Percentiles rank a stretch among this genome's conserved stretches.
These are phyloP conservation scores for Lasiosphaeria ovina DNA, from an alignment of 495 filamentous ascomycete genomes.

Conservation along the genomic window DNA sequence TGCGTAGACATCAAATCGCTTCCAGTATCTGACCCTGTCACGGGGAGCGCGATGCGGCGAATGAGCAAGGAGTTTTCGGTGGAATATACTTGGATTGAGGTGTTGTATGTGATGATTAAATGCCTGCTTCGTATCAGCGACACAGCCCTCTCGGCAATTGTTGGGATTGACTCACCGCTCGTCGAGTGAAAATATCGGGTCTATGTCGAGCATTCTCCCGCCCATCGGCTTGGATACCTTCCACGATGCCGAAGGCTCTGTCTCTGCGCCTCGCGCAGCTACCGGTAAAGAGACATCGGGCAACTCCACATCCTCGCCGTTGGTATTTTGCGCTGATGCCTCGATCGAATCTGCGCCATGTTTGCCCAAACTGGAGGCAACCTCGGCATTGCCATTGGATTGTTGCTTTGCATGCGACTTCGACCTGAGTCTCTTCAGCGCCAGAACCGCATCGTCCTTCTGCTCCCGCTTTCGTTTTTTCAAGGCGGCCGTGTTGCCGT, in stretches of 20 bases:
- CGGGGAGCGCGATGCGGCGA: slow-evolving; percentile 53
- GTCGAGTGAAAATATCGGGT: slow-evolving; percentile 75
- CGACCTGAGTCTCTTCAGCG: slow-evolving; percentile 31
- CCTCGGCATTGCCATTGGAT: slow-evolving; percentile 7
- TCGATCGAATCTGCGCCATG: not conserved
- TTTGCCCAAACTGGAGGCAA: not conserved
- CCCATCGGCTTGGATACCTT: slow-evolving; percentile 60
- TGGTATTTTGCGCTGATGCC: slow-evolving; percentile 1
- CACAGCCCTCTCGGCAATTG: not conserved
- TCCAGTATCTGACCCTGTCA: slow-evolving; percentile 24
- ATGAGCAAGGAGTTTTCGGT: slow-evolving; percentile 74
- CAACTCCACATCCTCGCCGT: slow-evolving; percentile 15
- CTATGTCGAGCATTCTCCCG: slow-evolving; percentile 67
- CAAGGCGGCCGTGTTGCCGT: slow-evolving; percentile 31
- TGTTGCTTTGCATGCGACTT: slow-evolving; percentile 21
- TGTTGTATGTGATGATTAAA: slow-evolving; percentile 61
- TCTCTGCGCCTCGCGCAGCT: not conserved
- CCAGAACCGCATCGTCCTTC: slow-evolving; percentile 27
- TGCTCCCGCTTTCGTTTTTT: slow-evolving; percentile 37
- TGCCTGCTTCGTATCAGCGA: slow-evolving; percentile 54
- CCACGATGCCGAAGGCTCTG: slow-evolving; percentile 43
- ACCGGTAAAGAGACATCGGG: slow-evolving; percentile 6
- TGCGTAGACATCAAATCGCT: slow-evolving; percentile 25
- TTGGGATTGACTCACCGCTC: slow-evolving; percentile 62
- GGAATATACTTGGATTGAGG: slow-evolving; percentile 75